Base-by-base conservation (phyloP, 2,329 filamentous ascomycete species). In the Elsinoe fawcettii region DNA sequence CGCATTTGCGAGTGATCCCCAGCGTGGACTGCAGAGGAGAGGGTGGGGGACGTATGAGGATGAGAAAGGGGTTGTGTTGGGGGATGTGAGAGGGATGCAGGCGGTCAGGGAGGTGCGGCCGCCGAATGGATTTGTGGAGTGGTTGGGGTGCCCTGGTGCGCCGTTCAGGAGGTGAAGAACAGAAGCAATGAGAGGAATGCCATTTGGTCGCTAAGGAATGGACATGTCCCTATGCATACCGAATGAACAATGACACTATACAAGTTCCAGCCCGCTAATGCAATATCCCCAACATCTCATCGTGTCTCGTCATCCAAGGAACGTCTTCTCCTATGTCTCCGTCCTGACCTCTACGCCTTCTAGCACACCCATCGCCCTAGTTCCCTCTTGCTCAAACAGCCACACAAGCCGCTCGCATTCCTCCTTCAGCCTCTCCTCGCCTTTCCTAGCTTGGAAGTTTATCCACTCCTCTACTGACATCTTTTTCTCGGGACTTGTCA, bases 401-500 rank as follows among this genome's bases (percentile, higher is more conserved):
- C 79, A 81, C 4, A 99, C 89, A 70, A 95, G 81, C 23, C 82
- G 75, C 74, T 97, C 92, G 66, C 90, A 96, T 68, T 95, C 87
- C 34, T 79, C 74, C 66, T 85, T 86, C 57, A 99, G 75, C 69
- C 84, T 85, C 71, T 85, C 82, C 74, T 97, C 91, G 0, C 88
- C 90, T 67, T 85, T 78, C 60, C 80, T 80, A 0, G 93, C 93
- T 63, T 93, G 91, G 71, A 85, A 81, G 58, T 84, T 77, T 37
- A 99, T 87, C 90, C 92, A 99, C 70, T 96, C 85, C 70, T 96
- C 90, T 0, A 97, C 89, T 4, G 85, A 92, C 91, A 99, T 96
- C 36, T 80, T 77, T 75, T 87, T 90, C 74, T 97, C 93, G 0
- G 84, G 81, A 55, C 80, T 87, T 1, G 81, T 86, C 55, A 99